phyloP scores from a whole-genome alignment of 2,329 filamentous ascomycete species.

The Pseudopyricularia javanii region DNA sequence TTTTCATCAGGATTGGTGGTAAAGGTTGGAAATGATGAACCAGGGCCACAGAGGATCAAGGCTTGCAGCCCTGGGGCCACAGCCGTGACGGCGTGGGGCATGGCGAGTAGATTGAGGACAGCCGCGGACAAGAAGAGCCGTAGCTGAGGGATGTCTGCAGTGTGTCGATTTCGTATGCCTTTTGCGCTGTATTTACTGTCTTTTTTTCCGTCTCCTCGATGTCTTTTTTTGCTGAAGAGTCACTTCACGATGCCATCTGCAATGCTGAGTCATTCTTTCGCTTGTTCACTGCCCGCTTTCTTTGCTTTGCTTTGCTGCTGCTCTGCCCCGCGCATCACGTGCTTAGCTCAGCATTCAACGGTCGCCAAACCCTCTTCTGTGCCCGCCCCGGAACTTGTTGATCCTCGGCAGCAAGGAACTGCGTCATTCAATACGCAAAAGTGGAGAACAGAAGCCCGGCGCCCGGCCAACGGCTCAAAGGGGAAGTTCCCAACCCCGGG shows the following conservation, averaged over 20 bases:
- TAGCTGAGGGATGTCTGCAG: neutral
- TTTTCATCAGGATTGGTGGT: conserved; percentile 69
- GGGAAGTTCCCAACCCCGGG: neutral
- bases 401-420: neutral
- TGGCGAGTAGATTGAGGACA: conserved; percentile 19
- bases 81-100: conserved; percentile 67
- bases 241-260: neutral
- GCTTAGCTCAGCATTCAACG: neutral
- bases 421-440: neutral
- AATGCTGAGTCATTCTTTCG: neutral
- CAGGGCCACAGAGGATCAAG: conserved; percentile 71
- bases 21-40: conserved; percentile 72
- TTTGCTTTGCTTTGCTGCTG: neutral
- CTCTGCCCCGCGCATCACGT: neutral
- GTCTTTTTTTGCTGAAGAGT: too few relatives aligned
- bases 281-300: neutral
- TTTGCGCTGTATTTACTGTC: neutral
- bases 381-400: neutral
- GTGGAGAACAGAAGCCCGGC: neutral
- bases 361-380: neutral
- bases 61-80: conserved; percentile 70
- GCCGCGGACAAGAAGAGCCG: neutral
- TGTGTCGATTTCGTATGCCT: neutral
- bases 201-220: neutral
- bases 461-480: neutral